Base-by-base conservation (phyloP, 305 asterid genomes). In the Caryopteris hybrid region DNA sequence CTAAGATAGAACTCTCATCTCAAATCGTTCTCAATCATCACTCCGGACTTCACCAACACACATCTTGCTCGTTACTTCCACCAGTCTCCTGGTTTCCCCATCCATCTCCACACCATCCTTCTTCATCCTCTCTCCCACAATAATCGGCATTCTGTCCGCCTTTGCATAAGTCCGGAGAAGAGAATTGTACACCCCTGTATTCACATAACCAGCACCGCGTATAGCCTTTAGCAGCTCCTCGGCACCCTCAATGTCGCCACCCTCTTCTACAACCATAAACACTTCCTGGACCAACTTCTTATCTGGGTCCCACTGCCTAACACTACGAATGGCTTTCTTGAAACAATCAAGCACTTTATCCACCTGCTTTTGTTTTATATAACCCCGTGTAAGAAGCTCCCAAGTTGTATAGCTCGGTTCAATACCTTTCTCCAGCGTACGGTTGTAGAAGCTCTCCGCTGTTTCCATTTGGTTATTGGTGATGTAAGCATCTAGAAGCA, bases 321-420 rank as follows among this genome's bases (percentile, higher is more conserved):
- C 96, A 67, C 84, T 74, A 4, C 41, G 69, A 53, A 93, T 69
- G 18, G 92, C 87, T 63, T 76, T 83, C 62, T 78, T 73, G 78
- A 90, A 90, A 71, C 80, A 90, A 16, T 81, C 90, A 0, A 88
- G 69, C 57, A 60, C 92, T 70, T 77, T 83, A 0, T 81, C 80
- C 10, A 77, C 50, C 75, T 77, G 72, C 72, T 72, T 75, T 66
- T 70, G 83, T 69, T 88, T 90, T 90, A 84, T 47, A 67, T 88
- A 88, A 68, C 94, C 93, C 80, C 82, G 72, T 10, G 97, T 87
- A 20, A 93, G 78, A 79, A 93, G 90, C 90, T 81, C 95, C 92
- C 95, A 86, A 5, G 98, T 93, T 14, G 93, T 88, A 41, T 88
- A 92, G 43, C 92, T 82, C 10, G 84, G 84, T 23, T 78, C 52